Percentiles rank a stretch among this genome's conserved stretches.
Evolutionary conservation across 2,329 filamentous ascomycete genomes (phyloP).

Genomic region (Trichoderma sp.): DNA sequence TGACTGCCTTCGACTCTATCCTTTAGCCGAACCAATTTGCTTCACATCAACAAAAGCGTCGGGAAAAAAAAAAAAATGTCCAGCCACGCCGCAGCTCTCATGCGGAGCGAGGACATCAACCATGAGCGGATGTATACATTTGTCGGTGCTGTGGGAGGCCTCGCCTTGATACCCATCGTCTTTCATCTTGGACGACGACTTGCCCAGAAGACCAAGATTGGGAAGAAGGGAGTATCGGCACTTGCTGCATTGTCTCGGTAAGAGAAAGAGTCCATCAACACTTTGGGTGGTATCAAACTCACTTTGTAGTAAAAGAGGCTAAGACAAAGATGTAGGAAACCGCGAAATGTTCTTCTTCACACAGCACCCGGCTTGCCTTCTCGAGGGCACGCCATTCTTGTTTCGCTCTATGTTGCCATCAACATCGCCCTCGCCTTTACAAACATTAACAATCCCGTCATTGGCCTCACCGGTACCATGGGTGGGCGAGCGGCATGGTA

Average conservation of each 20-base stretch:
- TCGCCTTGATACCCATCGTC: conserved; percentile 22
- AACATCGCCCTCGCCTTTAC: conserved; percentile 41
- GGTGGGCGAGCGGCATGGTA: conserved; percentile 45
- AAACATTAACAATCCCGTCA: conserved; percentile 37
- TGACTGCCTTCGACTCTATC: not conserved
- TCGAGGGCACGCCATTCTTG: conserved; percentile 37
- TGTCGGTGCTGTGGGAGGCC: conserved; percentile 16
- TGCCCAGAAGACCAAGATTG: not conserved
- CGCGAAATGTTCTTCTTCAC: conserved; percentile 34
- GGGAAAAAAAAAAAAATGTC: conserved; percentile 7
- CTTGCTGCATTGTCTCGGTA: conserved; percentile 22
- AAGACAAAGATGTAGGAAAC: conserved; percentile 30
- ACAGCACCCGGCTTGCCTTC: conserved; percentile 36
- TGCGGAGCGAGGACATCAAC: conserved; percentile 5
- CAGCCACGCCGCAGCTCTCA: not conserved
- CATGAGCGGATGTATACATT: conserved; percentile 17
- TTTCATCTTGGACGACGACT: conserved; percentile 23
- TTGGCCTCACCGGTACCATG: conserved; percentile 38
- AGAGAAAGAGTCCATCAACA: not conserved
- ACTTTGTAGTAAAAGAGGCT: not conserved
- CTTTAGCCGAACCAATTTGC: not conserved
- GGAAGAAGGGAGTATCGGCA: not conserved
- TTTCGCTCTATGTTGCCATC: conserved; percentile 37
- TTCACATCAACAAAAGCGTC: not conserved
- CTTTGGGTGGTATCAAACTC: not conserved